A percentile compares a stretch with the other conserved stretches of the same genome.
Conservation (phyloP, 345 rosid genomes). For the Ailanthus altissimus region DNA sequence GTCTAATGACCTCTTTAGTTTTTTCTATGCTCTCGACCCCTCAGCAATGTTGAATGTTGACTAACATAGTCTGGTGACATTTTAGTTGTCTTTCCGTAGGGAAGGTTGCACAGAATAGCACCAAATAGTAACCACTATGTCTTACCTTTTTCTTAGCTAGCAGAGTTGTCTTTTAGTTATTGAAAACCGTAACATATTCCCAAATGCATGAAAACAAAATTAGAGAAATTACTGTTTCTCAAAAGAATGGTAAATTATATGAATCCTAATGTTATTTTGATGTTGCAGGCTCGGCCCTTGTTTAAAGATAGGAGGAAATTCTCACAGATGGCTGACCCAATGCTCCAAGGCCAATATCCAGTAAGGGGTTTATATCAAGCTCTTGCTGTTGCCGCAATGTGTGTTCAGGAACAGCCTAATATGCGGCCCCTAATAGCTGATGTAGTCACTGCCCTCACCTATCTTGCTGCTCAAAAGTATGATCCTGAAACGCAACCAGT, state of each 20-base stretch:
- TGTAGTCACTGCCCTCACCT: constrained; percentile 65
- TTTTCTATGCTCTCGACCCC: too few species aligned
- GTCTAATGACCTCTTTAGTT: too few species aligned
- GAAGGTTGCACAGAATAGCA: too few species aligned
- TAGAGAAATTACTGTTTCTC: not conserved
- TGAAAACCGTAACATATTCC: too few species aligned
- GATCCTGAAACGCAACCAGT: constrained; percentile 45
- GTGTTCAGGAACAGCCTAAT: constrained; percentile 72
- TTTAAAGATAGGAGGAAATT: constrained; percentile 67
- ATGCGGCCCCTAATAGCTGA: constrained; percentile 72
- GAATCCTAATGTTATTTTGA: not conserved
- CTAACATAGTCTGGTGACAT: not conserved
- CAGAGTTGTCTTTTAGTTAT: not conserved
- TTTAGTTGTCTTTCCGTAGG: not conserved
- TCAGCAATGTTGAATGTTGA: too few species aligned
- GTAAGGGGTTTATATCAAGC: constrained; percentile 69
- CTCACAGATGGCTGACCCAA: constrained; percentile 72
- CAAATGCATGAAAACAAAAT: not conserved
- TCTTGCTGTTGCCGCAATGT: constrained; percentile 80
- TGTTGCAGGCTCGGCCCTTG: constrained; percentile 65
- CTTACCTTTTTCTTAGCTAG: not conserved
- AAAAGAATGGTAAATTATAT: too few species aligned
- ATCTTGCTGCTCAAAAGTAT: constrained; percentile 58
- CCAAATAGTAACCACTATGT: too few species aligned
- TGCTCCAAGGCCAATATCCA: constrained; percentile 67